Percentiles rank a stretch among this genome's conserved stretches.
Evolutionary conservation across 2,329 filamentous ascomycete genomes (phyloP).

Genomic region (Hirsutella minnesotensis): DNA sequence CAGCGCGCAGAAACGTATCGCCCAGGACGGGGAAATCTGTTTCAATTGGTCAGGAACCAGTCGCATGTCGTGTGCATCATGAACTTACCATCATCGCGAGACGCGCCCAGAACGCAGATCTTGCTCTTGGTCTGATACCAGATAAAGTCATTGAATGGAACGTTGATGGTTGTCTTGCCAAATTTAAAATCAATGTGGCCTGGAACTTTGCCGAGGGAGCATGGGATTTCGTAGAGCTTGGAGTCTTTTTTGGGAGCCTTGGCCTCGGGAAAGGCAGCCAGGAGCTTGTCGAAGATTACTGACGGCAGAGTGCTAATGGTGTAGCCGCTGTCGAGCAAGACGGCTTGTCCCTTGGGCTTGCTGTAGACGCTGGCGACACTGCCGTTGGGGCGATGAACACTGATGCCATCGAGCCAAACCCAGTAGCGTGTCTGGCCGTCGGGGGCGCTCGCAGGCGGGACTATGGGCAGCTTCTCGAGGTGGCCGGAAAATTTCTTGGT

Average conservation of each 20-base stretch:
- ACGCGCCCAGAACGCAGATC: conserved; percentile 32
- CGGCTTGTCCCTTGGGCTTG: conserved; percentile 24
- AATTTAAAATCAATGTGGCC: conserved; percentile 37
- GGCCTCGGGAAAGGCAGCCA: conserved; percentile 22
- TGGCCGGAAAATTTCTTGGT: conserved; percentile 40
- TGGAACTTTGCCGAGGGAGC: conserved; percentile 18
- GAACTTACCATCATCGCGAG: conserved; percentile 20
- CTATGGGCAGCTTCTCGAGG: conserved; percentile 44
- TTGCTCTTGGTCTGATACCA: conserved; percentile 20
- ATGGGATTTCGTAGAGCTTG: conserved; percentile 37
- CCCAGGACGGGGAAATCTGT: conserved; percentile 26
- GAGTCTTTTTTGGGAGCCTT: conserved; percentile 10
- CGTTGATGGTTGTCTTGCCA: conserved; percentile 29
- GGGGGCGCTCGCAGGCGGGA: conserved; percentile 26
- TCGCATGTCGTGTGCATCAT: too few species aligned
- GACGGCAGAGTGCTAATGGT: conserved; percentile 56
- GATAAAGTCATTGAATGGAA: conserved; percentile 34
- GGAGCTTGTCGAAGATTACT: conserved; percentile 34
- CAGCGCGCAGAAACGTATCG: conserved; percentile 31
- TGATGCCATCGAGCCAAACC: conserved; percentile 26
- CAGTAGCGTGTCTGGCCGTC: conserved; percentile 27
- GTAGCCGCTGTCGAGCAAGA: conserved; percentile 55
- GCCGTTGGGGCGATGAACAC: conserved; percentile 18
- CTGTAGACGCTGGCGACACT: conserved; percentile 32
- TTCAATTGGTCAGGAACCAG: too few species aligned